Evolutionary conservation across 1,139 yeast species (phyloP), one percentile per base, ranked within the genome.

Genomic region (Candida sp.): DNA sequence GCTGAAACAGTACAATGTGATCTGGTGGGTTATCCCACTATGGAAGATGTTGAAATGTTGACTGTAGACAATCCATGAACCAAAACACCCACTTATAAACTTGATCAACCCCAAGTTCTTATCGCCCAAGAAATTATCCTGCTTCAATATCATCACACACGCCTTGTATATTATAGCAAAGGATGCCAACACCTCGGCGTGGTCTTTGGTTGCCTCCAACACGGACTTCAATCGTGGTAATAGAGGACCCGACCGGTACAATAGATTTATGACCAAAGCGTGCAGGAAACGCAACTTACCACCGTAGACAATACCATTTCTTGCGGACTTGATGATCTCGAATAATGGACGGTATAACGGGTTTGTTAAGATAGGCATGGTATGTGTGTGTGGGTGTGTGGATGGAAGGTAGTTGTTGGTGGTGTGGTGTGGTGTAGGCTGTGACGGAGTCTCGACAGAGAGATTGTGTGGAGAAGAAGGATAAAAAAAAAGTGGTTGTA

Each of bases 271-370:
- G 43, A 86, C 91, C 49, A 86, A 66, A 1, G 93, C 87, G 68
- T 89, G 96, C 47, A 88, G 81, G 63, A 89, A 88, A 51, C 96
- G 73, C 42, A 88, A 73, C 58, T 87, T 79, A 12, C 90, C 90
- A 3, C 96, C 96, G 59, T 88, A 89, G 11, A 87, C 85, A 6
- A 82, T 68, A 32, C 88, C 89, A 58, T 77, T 77, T 48, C 81
- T 62, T 3, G 81, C 74, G 3, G 80, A 70, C 56, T 77, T 67
- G 44, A 73, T 44, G 35, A 70, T 58, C 54, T 76, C 81, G 40
- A 77, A 63, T 26, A 77, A 56, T 3, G 81, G 81, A 49, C 81
- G 64, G 50, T 67, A 69, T 42, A 65, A 57, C 3, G 73, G 72
- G 50, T 69, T 67, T 31, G 56, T 48, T 47, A 68, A 59, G 12